phyloP scores from a whole-genome alignment of 2,329 filamentous ascomycete species.

The Aspergillus sp. region DNA sequence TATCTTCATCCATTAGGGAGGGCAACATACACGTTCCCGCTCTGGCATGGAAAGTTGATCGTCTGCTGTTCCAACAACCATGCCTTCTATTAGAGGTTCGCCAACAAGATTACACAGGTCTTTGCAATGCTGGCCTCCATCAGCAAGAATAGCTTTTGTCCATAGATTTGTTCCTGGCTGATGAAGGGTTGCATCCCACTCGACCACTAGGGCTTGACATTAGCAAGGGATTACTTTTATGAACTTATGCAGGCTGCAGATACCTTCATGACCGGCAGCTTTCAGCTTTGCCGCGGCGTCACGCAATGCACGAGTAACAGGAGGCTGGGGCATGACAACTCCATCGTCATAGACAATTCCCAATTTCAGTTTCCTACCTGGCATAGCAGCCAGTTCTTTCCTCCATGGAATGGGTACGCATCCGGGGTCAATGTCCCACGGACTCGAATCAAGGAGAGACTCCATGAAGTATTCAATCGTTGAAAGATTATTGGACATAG shows the following conservation, averaged over 20 bases:
- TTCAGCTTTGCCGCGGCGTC: constrained; percentile 48
- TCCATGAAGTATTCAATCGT: constrained; percentile 26
- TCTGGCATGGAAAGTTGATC: constrained; percentile 16
- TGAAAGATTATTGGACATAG: constrained; percentile 18
- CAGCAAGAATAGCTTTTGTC: constrained; percentile 23
- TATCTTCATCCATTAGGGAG: neutral
- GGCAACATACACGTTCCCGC: constrained; percentile 13
- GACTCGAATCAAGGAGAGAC: constrained; percentile 12
- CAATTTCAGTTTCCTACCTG: constrained; percentile 50
- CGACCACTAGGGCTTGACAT: constrained; percentile 13
- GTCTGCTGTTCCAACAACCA: constrained; percentile 25
- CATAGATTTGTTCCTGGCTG: constrained; percentile 20
- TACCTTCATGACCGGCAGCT: constrained; percentile 50
- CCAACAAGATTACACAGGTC: constrained; percentile 21
- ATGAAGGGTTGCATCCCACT: constrained; percentile 26
- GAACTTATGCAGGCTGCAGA: neutral
- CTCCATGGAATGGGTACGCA: constrained; percentile 28
- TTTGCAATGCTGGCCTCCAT: constrained; percentile 24
- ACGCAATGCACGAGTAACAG: constrained; percentile 51
- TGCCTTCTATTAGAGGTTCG: constrained; percentile 26
- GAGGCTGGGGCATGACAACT: constrained; percentile 56
- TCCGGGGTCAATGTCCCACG: constrained; percentile 36
- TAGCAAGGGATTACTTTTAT: neutral
- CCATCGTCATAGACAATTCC: constrained; percentile 57
- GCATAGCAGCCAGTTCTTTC: constrained; percentile 16